These are phyloP conservation scores for Exophiala sp. DNA, from an alignment of 2,329 filamentous ascomycete species.

Conservation along the genomic window DNA sequence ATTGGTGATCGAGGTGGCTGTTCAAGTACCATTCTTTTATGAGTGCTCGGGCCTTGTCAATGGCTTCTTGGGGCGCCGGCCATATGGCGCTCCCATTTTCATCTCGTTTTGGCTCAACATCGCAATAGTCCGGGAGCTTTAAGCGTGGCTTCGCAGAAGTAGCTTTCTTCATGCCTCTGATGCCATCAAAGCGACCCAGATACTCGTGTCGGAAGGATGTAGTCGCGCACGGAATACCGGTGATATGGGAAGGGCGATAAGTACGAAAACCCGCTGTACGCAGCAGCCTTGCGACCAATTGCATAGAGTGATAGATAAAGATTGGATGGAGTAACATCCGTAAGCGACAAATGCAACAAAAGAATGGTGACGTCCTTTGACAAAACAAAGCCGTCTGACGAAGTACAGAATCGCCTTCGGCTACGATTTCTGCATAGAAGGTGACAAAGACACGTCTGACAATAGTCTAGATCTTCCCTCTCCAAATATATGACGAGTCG, in stretches of 20 bases:
- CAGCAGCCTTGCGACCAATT: background rate
- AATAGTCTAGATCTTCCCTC: background rate
- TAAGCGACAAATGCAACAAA: background rate
- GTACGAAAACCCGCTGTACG: background rate
- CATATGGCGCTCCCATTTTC: conserved; percentile 52
- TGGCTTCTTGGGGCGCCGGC: conserved; percentile 58
- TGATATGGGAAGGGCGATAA: background rate
- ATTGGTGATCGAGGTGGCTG: background rate
- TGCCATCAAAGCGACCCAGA: conserved; percentile 1
- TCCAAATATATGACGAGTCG: background rate
- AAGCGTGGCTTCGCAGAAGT: conserved; percentile 23
- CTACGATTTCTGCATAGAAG: background rate
- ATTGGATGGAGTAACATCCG: background rate
- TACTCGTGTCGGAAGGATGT: too few species aligned
- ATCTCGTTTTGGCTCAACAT: conserved; percentile 33
- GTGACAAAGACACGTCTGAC: background rate
- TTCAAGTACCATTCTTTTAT: conserved; percentile 55
- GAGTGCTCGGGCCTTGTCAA: conserved; percentile 54
- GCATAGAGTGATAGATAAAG: background rate
- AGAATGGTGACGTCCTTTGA: background rate
- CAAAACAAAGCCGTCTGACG: background rate
- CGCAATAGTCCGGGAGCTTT: conserved; percentile 31
- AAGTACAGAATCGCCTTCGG: background rate
- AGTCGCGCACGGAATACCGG: too few species aligned
- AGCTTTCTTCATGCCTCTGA: conserved; percentile 25